A percentile compares a stretch with the other conserved stretches of the same genome.
Evolutionary conservation across 2,329 filamentous ascomycete species (phyloP).

Genomic region (Epichloe bromicola): DNA sequence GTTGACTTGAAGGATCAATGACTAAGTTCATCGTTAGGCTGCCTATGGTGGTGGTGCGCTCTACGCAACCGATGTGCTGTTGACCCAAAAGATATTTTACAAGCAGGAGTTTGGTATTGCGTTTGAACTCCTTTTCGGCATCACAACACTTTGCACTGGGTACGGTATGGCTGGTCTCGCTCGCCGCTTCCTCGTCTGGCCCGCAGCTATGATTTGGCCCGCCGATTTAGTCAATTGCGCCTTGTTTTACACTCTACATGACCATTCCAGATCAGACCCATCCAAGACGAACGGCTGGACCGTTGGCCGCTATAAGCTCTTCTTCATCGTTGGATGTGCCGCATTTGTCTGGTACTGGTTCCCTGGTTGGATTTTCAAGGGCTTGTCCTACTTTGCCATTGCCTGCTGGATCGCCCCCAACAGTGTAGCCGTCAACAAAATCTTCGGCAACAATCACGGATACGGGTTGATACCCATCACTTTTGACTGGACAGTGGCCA

Average conservation of each 20-base stretch:
- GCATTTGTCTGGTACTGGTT: slow-evolving; percentile 47
- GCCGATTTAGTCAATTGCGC: slow-evolving; percentile 40
- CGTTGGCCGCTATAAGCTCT: slow-evolving; percentile 50
- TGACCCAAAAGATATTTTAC: slow-evolving; percentile 43
- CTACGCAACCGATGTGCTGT: slow-evolving; percentile 39
- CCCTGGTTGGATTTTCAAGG: slow-evolving; percentile 49
- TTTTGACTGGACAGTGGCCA: slow-evolving; percentile 38
- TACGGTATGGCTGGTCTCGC: slow-evolving; percentile 44
- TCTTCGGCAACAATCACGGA: slow-evolving; percentile 47
- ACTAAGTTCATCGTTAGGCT: slow-evolving; percentile 22
- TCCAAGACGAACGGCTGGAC: slow-evolving; percentile 45
- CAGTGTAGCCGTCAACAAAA: slow-evolving; percentile 45
- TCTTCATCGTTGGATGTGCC: slow-evolving; percentile 40
- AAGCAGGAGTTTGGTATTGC: slow-evolving; percentile 40
- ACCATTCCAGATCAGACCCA: slow-evolving; percentile 33
- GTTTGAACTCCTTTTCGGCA: slow-evolving; percentile 39
- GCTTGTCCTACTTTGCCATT: slow-evolving; percentile 49
- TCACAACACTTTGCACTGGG: slow-evolving; percentile 43
- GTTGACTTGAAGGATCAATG: background rate
- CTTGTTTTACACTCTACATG: slow-evolving; percentile 35
- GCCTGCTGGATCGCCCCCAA: slow-evolving; percentile 49
- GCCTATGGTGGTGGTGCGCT: slow-evolving; percentile 44
- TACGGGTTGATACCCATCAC: slow-evolving; percentile 48
- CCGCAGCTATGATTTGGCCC: slow-evolving; percentile 46
- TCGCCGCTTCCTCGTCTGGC: slow-evolving; percentile 39